Conservation (phyloP, 768 basidiomycete species). For the Gloeopeniophorella convolvens region DNA sequence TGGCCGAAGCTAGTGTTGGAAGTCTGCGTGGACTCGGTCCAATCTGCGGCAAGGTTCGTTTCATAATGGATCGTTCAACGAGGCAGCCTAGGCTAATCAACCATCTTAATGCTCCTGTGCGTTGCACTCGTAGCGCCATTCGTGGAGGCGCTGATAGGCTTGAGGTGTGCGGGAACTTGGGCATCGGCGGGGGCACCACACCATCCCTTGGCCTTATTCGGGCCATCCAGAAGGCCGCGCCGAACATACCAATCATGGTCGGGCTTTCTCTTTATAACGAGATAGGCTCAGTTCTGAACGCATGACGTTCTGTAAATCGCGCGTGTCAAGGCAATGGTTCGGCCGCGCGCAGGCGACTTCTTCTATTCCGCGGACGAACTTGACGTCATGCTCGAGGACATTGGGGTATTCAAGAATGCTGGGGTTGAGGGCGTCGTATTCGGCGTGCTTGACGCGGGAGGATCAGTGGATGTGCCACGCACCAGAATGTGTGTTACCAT, state of each 20-base stretch:
- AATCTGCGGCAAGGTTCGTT: conserved; percentile 12
- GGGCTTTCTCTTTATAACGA: too few relatives aligned
- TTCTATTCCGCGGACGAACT: conserved; percentile 61
- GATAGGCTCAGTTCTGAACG: too few relatives aligned
- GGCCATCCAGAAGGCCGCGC: conserved; percentile 32
- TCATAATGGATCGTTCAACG: too few relatives aligned
- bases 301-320: too few relatives aligned
- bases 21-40: conserved; percentile 15
- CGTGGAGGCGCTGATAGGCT: conserved; percentile 66
- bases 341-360: conserved; percentile 77
- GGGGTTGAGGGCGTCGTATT: conserved; percentile 63
- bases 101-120: background rate
- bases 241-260: background rate
- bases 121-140: conserved; percentile 47
- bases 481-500: conserved; percentile 38
- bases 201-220: conserved; percentile 71
- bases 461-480: conserved; percentile 56
- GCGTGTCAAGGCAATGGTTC: conserved; percentile 73
- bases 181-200: conserved; percentile 73
- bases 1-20: conserved; percentile 1
- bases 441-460: conserved; percentile 50
- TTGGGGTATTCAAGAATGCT: conserved; percentile 48
- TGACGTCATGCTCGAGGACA: conserved; percentile 70
- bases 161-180: conserved; percentile 69
- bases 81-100: background rate